Conservation (phyloP, 768 basidiomycete species). For the Boletus tylopilopsis region DNA sequence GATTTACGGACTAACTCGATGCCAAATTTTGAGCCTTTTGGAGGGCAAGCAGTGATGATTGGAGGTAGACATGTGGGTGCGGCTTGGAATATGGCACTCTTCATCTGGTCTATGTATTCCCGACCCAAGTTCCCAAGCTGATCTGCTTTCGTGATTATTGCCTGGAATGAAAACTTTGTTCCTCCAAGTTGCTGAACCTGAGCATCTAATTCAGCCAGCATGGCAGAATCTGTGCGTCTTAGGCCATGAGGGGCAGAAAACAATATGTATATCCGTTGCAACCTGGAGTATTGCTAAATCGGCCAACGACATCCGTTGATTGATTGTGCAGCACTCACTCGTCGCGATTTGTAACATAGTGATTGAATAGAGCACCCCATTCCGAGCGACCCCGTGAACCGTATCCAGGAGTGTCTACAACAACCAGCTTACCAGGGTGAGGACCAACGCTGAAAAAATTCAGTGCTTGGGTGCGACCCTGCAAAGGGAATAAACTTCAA, state of each 20-base stretch:
- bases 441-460: conserved; percentile 73
- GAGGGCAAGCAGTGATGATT: conserved; percentile 51
- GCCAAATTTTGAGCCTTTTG: conserved; percentile 50
- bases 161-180: conserved; percentile 59
- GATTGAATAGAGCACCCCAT: conserved; percentile 70
- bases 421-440: conserved; percentile 47
- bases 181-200: conserved; percentile 29
- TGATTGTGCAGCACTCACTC: conserved; percentile 42
- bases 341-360: conserved; percentile 56
- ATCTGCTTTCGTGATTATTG: conserved; percentile 72
- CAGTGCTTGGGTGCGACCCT: conserved; percentile 71
- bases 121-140: conserved; percentile 36
- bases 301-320: not conserved
- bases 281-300: conserved; percentile 34
- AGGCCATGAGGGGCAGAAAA: conserved; percentile 67
- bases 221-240: conserved; percentile 50
- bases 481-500: conserved; percentile 1
- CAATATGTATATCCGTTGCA: conserved; percentile 67
- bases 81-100: conserved; percentile 46
- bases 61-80: conserved; percentile 64
- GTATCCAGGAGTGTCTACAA: conserved; percentile 83
- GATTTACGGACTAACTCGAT: conserved; percentile 54
- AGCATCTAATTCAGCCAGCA: conserved; percentile 51
- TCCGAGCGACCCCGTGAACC: conserved; percentile 68
- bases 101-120: conserved; percentile 39